phyloP scores from a whole-genome alignment of 768 basidiomycete species.

The Neoboletus magnificus region DNA sequence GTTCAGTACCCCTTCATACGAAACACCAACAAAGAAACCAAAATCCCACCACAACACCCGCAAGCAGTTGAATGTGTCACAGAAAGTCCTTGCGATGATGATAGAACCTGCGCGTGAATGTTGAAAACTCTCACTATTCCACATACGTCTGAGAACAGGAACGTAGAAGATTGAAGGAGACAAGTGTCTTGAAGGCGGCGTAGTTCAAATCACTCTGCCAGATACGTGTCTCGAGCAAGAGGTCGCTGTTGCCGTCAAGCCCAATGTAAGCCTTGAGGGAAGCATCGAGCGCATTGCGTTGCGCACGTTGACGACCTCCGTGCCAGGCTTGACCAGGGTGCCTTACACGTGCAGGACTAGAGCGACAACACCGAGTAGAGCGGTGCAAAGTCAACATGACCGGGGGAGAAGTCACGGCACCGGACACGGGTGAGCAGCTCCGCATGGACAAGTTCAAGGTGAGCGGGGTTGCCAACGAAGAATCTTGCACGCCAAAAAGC shows the following conservation, averaged over 20 bases:
- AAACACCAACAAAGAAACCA: neutral
- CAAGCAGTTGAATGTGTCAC: constrained; percentile 18
- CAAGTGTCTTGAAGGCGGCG: no score
- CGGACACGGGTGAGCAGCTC: constrained; percentile 92
- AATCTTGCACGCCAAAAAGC: constrained; percentile 54
- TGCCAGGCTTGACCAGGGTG: constrained; percentile 93
- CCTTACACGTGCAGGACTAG: constrained; percentile 96
- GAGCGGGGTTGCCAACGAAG: constrained; percentile 91
- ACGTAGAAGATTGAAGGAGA: neutral
- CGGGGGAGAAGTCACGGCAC: constrained; percentile 60
- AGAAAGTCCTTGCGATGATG: neutral
- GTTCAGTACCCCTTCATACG: neutral
- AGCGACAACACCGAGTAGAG: constrained; percentile 91
- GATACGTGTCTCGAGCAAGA: constrained; percentile 82
- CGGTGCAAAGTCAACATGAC: constrained; percentile 65
- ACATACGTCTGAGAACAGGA: neutral
- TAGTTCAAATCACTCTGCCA: constrained; percentile 53
- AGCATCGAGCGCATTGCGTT: constrained; percentile 88
- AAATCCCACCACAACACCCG: neutral
- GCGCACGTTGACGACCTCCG: constrained; percentile 94
- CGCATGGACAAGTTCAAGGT: constrained; percentile 92
- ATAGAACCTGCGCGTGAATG: constrained; percentile 5
- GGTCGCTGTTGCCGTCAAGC: constrained; percentile 76
- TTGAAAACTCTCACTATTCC: constrained; percentile 18
- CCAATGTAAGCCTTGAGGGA: constrained; percentile 96